Base-by-base conservation (phyloP, 768 basidiomycete species). In the Termitomyces sp. region DNA sequence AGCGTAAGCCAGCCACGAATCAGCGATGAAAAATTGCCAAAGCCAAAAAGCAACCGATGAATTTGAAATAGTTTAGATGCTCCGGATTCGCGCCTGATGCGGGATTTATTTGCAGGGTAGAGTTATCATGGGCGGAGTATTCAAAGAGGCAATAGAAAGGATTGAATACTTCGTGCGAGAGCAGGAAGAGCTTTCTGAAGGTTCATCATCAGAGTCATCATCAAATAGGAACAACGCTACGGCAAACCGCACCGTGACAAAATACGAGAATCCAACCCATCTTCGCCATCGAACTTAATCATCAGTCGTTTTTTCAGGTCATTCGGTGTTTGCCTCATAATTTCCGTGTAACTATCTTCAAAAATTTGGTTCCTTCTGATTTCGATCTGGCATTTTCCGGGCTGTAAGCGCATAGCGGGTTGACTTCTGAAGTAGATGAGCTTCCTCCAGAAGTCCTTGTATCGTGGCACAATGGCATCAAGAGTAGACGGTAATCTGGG, bases 141-240 rank as follows among this genome's bases (percentile, higher is more conserved):
- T 99, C 97, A 76, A 99, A 99, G 12, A 99, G 80, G 73, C 97
- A 98, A 76, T 99, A 98, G 83, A 99, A 98, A 22, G 97, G 97
- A 74, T 98, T 97, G 81, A 99, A 98, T 97, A 99, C 98, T 75
- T 98, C 97, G 72, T 99, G 97, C 36, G 96, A 98, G 50, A 99
- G 83, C 58, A 99, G 78, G 90, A 98, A 99, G 83, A 98, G 98
- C 76, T 99, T 97, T 79, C 95, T 96, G 74, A n/a, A 46, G 9
- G 9, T 13, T 45, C 20, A 48, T 41, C 30, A 45, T 60, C 3
- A 50, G 57, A 59, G 33, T 30, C 27, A 61, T 24, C 22, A 18
- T 33, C 12, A 15, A 68, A 58, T n/a, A n/a, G 41, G 4, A 27
- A 27, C 9, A 1, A 37, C 55, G 44, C 5, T 48, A 22, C 42